These are phyloP conservation scores for Liriodendron chinense DNA, from an alignment of 164 flowering plant genomes.

Conservation along the genomic window DNA sequence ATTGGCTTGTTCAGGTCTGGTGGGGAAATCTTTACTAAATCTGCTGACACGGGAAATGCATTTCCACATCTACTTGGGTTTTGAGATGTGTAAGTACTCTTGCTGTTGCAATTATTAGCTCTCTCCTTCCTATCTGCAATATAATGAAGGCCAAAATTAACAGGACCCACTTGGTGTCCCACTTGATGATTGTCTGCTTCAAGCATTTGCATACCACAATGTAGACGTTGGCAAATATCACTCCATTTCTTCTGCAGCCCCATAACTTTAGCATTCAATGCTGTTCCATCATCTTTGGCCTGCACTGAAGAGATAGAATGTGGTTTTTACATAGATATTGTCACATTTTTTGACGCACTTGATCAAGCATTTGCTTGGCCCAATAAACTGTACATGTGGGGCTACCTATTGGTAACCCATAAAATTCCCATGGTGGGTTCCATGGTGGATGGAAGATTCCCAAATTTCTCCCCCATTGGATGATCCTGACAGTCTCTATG, in stretches of 20 bases:
- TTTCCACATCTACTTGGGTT: conserved; percentile 23
- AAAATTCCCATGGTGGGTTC: neutral
- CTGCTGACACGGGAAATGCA: conserved; percentile 22
- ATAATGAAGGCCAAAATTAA: conserved; percentile 34
- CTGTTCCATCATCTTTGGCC: conserved; percentile 62
- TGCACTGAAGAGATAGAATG: conserved; percentile 63
- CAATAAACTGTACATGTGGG: neutral
- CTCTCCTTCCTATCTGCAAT: conserved; percentile 22
- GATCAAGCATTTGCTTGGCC: neutral
- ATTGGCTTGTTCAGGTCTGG: conserved; percentile 1
- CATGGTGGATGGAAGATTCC: neutral
- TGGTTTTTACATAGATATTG: conserved; percentile 25
- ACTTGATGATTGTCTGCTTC: conserved; percentile 20
- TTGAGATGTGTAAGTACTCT: conserved; percentile 20
- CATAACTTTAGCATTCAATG: conserved; percentile 36
- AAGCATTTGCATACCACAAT: conserved; percentile 23
- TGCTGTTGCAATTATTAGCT: conserved; percentile 11
- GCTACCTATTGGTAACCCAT: neutral
- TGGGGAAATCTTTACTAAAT: conserved; percentile 16
- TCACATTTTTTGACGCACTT: conserved; percentile 6
- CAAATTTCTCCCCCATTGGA: too few species aligned
- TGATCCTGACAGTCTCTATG: too few species aligned
- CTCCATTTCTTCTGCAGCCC: conserved; percentile 66
- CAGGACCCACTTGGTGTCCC: conserved; percentile 23
- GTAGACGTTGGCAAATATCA: conserved; percentile 52